Percentiles rank a stretch among this genome's conserved stretches.
phyloP scores from a whole-genome alignment of 139 green algal genomes.

The Chlamydomonas schloesseri region DNA sequence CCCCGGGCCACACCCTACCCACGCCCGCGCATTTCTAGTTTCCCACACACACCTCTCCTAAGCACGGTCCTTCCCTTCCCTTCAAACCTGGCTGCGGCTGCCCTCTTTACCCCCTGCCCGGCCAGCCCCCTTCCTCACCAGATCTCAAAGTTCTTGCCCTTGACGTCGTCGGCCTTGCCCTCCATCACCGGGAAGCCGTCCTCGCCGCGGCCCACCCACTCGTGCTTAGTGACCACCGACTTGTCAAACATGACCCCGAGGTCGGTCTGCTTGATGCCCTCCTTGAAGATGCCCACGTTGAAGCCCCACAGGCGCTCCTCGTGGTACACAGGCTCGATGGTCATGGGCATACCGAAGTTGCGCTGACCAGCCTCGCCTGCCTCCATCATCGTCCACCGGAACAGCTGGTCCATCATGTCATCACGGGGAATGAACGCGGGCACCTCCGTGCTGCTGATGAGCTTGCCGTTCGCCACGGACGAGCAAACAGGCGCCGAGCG shows the following conservation, averaged over 20 bases:
- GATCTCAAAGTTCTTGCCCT: slow-evolving; percentile 86
- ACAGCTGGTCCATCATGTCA: slow-evolving; percentile 89
- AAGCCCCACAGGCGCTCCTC: slow-evolving; percentile 74
- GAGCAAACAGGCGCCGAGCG: neutral
- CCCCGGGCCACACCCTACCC: too few species aligned
- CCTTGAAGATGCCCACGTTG: slow-evolving; percentile 76
- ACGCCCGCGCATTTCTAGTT: too few species aligned
- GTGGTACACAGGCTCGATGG: slow-evolving; percentile 58
- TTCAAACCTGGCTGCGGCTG: too few species aligned
- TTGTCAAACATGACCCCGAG: slow-evolving; percentile 83
- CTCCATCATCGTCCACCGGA: slow-evolving; percentile 77
- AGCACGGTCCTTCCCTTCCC: too few species aligned
- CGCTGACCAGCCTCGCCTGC: slow-evolving; percentile 73
- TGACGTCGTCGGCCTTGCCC: slow-evolving; percentile 74
- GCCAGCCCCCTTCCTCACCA: slow-evolving; percentile 52
- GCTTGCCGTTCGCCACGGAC: slow-evolving; percentile 44
- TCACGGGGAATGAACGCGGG: slow-evolving; percentile 86
- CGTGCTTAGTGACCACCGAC: slow-evolving; percentile 70
- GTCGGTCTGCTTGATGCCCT: slow-evolving; percentile 71
- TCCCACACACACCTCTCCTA: too few species aligned
- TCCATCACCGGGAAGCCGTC: slow-evolving; percentile 84
- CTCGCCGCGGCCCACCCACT: slow-evolving; percentile 81
- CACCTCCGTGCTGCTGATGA: slow-evolving; percentile 85
- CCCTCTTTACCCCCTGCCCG: too few species aligned
- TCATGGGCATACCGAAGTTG: slow-evolving; percentile 83